Conservation (phyloP, 139 green algal genomes). For the Tetradesmus obliquus region DNA sequence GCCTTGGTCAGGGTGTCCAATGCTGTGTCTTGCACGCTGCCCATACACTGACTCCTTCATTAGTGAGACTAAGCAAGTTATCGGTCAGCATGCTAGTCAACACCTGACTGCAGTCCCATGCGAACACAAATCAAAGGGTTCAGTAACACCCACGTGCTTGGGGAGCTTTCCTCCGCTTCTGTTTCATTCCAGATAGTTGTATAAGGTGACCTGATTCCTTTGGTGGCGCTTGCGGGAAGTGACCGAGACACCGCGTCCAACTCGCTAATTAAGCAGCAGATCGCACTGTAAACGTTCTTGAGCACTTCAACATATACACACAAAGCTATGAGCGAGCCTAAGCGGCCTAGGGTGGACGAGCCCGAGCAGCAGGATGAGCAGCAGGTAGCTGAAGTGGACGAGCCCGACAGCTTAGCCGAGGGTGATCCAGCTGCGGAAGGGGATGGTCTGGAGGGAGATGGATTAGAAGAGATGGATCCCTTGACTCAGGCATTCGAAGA, state of each 20-base stretch:
- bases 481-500: conserved; percentile 16
- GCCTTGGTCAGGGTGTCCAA: background rate
- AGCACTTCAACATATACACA: background rate
- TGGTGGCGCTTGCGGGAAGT: background rate
- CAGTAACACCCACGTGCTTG: background rate
- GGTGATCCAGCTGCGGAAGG: background rate
- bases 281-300: background rate
- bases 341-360: conserved; percentile 9
- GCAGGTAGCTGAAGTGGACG: background rate
- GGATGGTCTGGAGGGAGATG: background rate
- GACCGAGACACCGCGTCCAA: background rate
- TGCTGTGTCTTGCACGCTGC: background rate
- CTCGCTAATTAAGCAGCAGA: background rate
- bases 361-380: background rate
- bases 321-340: background rate
- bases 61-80: too few relatives aligned
- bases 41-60: background rate
- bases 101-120: background rate
- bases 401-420: background rate
- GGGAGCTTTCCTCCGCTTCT: too few relatives aligned
- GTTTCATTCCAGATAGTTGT: background rate
- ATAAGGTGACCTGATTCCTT: background rate
- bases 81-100: too few relatives aligned
- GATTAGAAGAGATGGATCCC: background rate
- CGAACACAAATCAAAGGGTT: background rate